phyloP scores from a whole-genome alignment of 179 eudicot genomes.

The Vitellaria paradoxa region DNA sequence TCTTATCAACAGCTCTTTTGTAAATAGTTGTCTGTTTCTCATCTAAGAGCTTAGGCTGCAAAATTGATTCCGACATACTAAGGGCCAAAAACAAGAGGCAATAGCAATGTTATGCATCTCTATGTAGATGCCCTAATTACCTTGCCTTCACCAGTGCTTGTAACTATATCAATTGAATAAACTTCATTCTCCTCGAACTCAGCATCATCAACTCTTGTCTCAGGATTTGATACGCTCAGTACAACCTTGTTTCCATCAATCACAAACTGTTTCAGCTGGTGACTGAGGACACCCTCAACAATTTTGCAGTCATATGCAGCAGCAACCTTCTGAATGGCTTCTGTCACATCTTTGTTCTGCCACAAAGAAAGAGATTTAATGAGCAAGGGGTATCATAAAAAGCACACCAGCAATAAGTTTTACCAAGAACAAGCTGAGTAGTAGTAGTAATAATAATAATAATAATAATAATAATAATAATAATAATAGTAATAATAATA shows the following conservation, averaged over 20 bases:
- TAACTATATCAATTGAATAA: constrained; percentile 79
- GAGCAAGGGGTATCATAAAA: background rate
- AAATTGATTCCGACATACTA: constrained; percentile 1
- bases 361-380: constrained; percentile 1
- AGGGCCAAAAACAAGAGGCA: background rate
- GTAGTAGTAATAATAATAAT: background rate
- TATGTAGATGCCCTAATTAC: constrained; percentile 28
- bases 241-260: constrained; percentile 98
- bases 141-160: constrained; percentile 98
- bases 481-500: too few species aligned
- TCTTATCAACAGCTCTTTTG: constrained; percentile 94
- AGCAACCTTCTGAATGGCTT: constrained; percentile 97
- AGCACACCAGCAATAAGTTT: background rate
- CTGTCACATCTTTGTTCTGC: constrained; percentile 93
- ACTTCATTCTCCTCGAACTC: constrained; percentile 99
- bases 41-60: constrained; percentile 92
- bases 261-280: constrained; percentile 94
- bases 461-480: too few species aligned
- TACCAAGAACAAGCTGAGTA: background rate
- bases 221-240: constrained; percentile 72
- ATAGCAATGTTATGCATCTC: background rate
- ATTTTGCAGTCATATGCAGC: constrained; percentile 96
- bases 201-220: constrained; percentile 90
- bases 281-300: constrained; percentile 97
- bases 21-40: constrained; percentile 94